Evolutionary conservation across 345 rosid species (phyloP).

Genomic region (Sisymbrium irio): DNA sequence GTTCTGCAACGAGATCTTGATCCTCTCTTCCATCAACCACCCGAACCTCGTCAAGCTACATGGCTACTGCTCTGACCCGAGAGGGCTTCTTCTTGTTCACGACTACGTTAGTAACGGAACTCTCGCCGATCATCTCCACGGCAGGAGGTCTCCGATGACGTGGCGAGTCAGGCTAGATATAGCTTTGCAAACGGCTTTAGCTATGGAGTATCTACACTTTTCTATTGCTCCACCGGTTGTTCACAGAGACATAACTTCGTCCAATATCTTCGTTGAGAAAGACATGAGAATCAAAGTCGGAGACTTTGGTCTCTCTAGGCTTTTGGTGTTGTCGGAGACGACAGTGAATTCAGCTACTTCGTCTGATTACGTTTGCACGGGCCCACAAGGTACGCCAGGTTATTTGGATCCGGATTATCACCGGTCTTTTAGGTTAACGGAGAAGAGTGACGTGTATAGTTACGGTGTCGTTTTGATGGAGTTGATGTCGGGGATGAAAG

Average conservation of each 20-base stretch:
- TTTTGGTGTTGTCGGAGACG: constrained; percentile 49
- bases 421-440: constrained; percentile 83
- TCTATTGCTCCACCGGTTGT: constrained; percentile 64
- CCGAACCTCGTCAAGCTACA: constrained; percentile 88
- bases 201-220: constrained; percentile 77
- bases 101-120: constrained; percentile 89
- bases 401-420: constrained; percentile 92
- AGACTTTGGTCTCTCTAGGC: constrained; percentile 84
- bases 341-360: constrained; percentile 44
- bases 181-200: constrained; percentile 69
- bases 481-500: constrained; percentile 74
- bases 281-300: constrained; percentile 88
- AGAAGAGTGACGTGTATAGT: constrained; percentile 88
- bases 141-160: constrained; percentile 41
- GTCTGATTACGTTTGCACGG: constrained; percentile 78
- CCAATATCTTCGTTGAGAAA: constrained; percentile 80
- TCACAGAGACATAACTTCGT: constrained; percentile 79
- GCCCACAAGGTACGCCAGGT: constrained; percentile 95
- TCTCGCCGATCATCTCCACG: constrained; percentile 85
- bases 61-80: constrained; percentile 93
- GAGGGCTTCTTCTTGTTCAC: constrained; percentile 84
- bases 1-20: constrained; percentile 88
- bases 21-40: constrained; percentile 75
- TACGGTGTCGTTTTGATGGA: constrained; percentile 85
- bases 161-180: constrained; percentile 85